Percentiles rank a stretch among this genome's conserved stretches.
Conservation (phyloP, 768 basidiomycete genomes). For the Russula vinacea region DNA sequence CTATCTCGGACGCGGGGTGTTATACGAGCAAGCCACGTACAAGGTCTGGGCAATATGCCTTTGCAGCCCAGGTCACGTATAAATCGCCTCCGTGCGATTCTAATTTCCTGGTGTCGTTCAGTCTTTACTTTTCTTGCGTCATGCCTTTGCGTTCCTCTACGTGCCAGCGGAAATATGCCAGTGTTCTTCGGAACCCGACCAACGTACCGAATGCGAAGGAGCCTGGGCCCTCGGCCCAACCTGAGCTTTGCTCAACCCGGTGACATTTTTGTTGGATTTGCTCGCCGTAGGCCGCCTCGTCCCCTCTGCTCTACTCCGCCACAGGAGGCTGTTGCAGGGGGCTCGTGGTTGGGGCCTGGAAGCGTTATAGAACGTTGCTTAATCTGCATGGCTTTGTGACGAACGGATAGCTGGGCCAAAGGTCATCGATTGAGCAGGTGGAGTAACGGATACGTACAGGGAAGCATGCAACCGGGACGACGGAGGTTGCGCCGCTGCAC, state of each 20-base stretch:
- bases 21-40: conserved; percentile 18
- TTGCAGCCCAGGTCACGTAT: conserved; percentile 9
- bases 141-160: conserved; percentile 7
- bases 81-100: conserved; percentile 11
- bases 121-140: conserved; percentile 10
- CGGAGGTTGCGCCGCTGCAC: conserved; percentile 15
- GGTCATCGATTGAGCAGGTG: conserved; percentile 10
- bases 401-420: conserved; percentile 14
- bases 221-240: conserved; percentile 20
- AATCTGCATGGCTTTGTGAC: conserved; percentile 25
- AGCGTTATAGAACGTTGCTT: conserved; percentile 27
- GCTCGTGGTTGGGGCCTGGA: conserved; percentile 21
- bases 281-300: conserved; percentile 25
- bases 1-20: conserved; percentile 11
- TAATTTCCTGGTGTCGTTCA: conserved; percentile 14
- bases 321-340: conserved; percentile 13
- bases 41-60: not conserved
- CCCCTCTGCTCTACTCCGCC: conserved; percentile 16
- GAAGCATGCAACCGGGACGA: conserved; percentile 19
- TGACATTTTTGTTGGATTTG: conserved; percentile 27
- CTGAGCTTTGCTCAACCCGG: conserved; percentile 29
- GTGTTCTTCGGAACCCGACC: conserved; percentile 23
- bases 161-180: conserved; percentile 8
- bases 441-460: conserved; percentile 20
- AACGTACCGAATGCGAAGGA: conserved; percentile 23